Base-by-base conservation (phyloP, 2,329 filamentous ascomycete species). In the Ustilaginoidea virens region DNA sequence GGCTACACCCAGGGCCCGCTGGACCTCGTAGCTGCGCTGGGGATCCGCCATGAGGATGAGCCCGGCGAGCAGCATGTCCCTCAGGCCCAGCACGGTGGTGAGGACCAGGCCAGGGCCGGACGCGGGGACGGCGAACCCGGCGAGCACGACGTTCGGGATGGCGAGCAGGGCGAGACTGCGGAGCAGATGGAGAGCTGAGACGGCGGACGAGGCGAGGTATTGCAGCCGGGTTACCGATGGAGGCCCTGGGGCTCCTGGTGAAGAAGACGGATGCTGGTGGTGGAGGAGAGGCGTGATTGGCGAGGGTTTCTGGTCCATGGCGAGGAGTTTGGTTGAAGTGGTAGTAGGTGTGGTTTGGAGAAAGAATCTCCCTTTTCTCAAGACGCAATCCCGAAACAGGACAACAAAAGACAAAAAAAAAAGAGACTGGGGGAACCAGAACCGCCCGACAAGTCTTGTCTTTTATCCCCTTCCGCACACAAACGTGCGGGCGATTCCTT, bases 61-160 rank as follows among this genome's bases (percentile, higher is more conserved):
- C 0, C 44, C 47, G 1, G 45, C 41, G 8, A 52, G 42, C 5
- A 52, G 29, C 7, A 49, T 34, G 27, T 52, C 47, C 23, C 48
- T 44, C 8, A 47, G 39, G 27, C 48, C 48, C 19, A 49, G 46
- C 7, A 51, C 29, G 30, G 43, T 43, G 14, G 43, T 45, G 29
- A 52, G 41, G 35, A 51, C 37, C 31, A 44, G 43, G 6, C 42
- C 38, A 14, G 41, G 36, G 32, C 39, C 41, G 31, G 38, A 41
- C 7, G 35, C 27, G n/a, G 41, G 38, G 8, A 48, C 39, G 11
- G 48, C 48, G 30, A 51, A 40, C 28, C 43, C 37, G 35, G 40
- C 45, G 17, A 51, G 39, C 26, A 42, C 46, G 5, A 48, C 33
- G 30, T 38, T 40, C 9, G 45, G 45, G 25, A 41, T 48, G 6